Conservation (phyloP, 1,284 basidiomycete genomes). For the Chondrostereum purpureum region DNA sequence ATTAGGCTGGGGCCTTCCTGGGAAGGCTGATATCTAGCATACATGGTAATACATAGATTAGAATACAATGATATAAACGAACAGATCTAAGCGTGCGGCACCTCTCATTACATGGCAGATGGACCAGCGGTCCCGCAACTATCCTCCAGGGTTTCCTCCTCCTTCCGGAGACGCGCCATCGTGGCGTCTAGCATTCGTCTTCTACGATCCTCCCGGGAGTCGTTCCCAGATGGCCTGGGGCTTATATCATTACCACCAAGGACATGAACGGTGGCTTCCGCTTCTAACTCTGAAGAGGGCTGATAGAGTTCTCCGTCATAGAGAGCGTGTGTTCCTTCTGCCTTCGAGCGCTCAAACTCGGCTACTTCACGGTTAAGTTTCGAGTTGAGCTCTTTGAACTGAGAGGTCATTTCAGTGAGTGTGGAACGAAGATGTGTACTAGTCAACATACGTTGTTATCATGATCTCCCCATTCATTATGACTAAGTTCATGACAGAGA, state of each 20-base stretch:
- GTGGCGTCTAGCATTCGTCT: slow-evolving; percentile 51
- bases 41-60: no score
- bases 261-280: slow-evolving; percentile 40
- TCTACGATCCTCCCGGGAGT: slow-evolving; percentile 52
- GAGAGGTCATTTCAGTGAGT: background rate
- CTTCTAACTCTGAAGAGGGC: slow-evolving; percentile 47
- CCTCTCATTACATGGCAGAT: no score
- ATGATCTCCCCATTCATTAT: slow-evolving; percentile 69
- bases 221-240: slow-evolving; percentile 23
- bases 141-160: slow-evolving; percentile 68
- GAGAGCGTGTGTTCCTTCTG: slow-evolving; percentile 50
- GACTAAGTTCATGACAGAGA: slow-evolving; percentile 70
- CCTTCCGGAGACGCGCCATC: slow-evolving; percentile 38
- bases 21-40: no score
- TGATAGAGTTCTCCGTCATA: slow-evolving; percentile 39
- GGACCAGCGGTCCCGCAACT: slow-evolving; percentile 54
- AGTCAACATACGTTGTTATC: slow-evolving; percentile 55
- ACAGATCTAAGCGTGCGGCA: no score
- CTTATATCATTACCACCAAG: slow-evolving; percentile 34
- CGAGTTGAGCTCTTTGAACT: slow-evolving; percentile 76
- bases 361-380: slow-evolving; percentile 66
- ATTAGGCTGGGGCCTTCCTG: no score
- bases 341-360: slow-evolving; percentile 52
- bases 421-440: background rate
- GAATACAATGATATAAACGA: no score